Percentiles rank a stretch among this genome's conserved stretches.
phyloP scores from a whole-genome alignment of 2,329 filamentous ascomycete genomes.

The Beauveria australis region DNA sequence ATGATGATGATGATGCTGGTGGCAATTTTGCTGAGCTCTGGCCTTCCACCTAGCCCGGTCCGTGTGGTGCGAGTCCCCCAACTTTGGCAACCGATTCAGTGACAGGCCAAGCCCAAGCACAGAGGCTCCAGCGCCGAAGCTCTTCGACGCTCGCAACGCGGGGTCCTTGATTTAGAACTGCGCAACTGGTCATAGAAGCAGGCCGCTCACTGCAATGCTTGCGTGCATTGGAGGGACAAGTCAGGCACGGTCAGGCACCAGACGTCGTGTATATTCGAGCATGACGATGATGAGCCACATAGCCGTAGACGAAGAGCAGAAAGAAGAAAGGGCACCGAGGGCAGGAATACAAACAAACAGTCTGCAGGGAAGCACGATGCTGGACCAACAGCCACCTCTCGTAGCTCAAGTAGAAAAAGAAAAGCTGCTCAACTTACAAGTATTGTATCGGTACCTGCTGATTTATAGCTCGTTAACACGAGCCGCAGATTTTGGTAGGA shows the following conservation, averaged over 20 bases:
- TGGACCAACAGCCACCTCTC: background rate
- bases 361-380: background rate
- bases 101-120: background rate
- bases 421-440: background rate
- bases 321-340: background rate
- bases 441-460: background rate
- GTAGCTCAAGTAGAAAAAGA: background rate
- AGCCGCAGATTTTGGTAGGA: background rate
- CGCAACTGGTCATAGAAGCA: background rate
- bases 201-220: background rate
- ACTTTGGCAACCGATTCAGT: background rate
- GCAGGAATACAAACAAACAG: background rate
- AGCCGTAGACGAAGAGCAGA: background rate
- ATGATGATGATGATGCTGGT: background rate
- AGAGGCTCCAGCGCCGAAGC: background rate
- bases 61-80: background rate
- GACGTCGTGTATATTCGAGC: background rate
- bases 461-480: background rate
- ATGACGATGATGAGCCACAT: background rate
- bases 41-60: background rate
- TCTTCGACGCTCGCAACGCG: background rate
- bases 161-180: background rate
- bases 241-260: background rate
- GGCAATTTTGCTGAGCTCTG: background rate
- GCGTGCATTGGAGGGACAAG: background rate